These are phyloP conservation scores for Arxiozyma bovina DNA, from an alignment of 1,139 yeast species.

Conservation along the genomic window DNA sequence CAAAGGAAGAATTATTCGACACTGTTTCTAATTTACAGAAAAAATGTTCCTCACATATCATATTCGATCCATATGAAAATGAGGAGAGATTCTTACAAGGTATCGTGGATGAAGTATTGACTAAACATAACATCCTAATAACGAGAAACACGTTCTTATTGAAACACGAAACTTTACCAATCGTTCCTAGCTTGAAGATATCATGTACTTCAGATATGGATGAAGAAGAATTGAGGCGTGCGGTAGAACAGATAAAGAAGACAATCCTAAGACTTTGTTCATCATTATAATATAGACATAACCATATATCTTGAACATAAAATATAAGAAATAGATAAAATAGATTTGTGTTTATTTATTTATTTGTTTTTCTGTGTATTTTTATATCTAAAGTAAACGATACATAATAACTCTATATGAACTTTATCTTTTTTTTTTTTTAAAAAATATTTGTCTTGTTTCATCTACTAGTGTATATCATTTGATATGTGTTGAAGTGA, in stretches of 20 bases:
- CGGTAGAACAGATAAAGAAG: slow-evolving; percentile 14
- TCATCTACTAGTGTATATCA: not conserved
- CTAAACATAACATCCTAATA: slow-evolving; percentile 48
- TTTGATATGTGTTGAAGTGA: not conserved
- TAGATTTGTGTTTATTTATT: no score
- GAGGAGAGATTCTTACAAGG: slow-evolving; percentile 58
- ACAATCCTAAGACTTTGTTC: slow-evolving; percentile 14
- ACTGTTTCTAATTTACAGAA: slow-evolving; percentile 24
- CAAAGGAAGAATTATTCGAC: slow-evolving; percentile 25
- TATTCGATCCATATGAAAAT: slow-evolving; percentile 40
- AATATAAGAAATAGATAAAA: not conserved
- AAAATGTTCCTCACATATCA: slow-evolving; percentile 28
- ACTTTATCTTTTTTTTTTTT: not conserved
- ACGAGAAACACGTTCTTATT: slow-evolving; percentile 62
- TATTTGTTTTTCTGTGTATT: no score
- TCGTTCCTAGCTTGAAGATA: slow-evolving; percentile 63
- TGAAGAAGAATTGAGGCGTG: slow-evolving; percentile 40
- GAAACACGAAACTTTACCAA: slow-evolving; percentile 69
- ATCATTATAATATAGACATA: slow-evolving; percentile 1
- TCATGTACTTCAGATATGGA: slow-evolving; percentile 49
- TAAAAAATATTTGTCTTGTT: no score
- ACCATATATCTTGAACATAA: not conserved
- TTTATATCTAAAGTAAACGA: not conserved
- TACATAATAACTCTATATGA: not conserved
- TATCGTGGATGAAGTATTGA: slow-evolving; percentile 48